Conservation (phyloP, 805 yeast genomes). For the Suhomyces xylopsoci region DNA sequence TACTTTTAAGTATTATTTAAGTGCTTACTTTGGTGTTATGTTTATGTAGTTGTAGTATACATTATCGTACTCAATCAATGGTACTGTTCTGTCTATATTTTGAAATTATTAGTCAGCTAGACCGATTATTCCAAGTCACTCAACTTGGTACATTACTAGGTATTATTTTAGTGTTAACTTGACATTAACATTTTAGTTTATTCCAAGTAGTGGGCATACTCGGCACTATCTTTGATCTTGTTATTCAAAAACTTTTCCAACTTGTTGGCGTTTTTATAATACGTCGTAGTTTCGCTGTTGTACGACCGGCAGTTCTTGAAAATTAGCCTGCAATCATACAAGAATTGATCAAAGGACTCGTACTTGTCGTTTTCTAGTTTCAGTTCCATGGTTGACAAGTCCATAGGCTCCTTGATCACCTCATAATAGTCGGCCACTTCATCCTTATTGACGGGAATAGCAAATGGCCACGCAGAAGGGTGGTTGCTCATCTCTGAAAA, state of each 20-base stretch:
- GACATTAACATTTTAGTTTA: slow-evolving; percentile 11
- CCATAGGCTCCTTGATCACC: slow-evolving; percentile 98
- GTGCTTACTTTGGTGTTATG: background rate
- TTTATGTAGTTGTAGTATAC: background rate
- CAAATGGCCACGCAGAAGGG: slow-evolving; percentile 98
- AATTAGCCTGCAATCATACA: slow-evolving; percentile 81
- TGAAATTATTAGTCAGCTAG: background rate
- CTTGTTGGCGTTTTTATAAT: slow-evolving; percentile 90
- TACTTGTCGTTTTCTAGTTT: slow-evolving; percentile 90
- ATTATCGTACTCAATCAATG: background rate
- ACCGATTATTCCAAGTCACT: too few relatives aligned
- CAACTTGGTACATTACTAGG: too few relatives aligned
- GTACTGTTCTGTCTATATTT: background rate
- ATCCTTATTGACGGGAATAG: slow-evolving; percentile 85
- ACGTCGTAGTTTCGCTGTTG: slow-evolving; percentile 92
- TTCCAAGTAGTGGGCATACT: slow-evolving; percentile 79
- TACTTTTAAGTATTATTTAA: too few relatives aligned
- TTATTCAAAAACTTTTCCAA: slow-evolving; percentile 83
- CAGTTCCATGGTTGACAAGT: slow-evolving; percentile 89
- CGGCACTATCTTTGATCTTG: slow-evolving; percentile 87
- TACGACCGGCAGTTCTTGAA: slow-evolving; percentile 90
- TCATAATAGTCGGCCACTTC: slow-evolving; percentile 97
- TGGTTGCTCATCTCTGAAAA: slow-evolving; percentile 88
- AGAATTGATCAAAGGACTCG: slow-evolving; percentile 84
- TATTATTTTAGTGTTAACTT: too few relatives aligned